Conservation (phyloP, 2,329 filamentous ascomycete species). For the Coniochaeta ligniaria region DNA sequence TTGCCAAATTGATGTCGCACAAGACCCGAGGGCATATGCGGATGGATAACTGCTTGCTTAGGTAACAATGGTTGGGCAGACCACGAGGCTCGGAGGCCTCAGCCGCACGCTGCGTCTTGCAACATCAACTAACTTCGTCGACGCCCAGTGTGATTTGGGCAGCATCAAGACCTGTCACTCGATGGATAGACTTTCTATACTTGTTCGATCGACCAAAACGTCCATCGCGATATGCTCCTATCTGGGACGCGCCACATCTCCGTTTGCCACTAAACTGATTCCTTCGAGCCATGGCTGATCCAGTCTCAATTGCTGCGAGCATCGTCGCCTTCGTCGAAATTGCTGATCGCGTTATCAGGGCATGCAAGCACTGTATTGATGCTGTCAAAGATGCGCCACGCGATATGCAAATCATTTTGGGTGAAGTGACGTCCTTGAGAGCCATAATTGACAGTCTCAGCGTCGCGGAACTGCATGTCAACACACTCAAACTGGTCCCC, state of each 20-base stretch:
- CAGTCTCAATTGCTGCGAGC: slow-evolving; percentile 4
- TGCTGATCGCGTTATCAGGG: slow-evolving; percentile 7
- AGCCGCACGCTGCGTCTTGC: background rate
- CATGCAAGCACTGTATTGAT: slow-evolving; percentile 9
- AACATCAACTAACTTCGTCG: background rate
- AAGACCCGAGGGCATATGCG: background rate
- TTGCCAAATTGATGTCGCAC: no score
- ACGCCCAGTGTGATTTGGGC: background rate
- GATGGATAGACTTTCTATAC: background rate
- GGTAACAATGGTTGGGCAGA: background rate
- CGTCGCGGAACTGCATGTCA: background rate
- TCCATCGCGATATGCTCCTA: background rate
- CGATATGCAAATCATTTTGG: slow-evolving; percentile 10
- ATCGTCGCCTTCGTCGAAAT: slow-evolving; percentile 9
- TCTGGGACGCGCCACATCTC: background rate
- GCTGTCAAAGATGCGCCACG: slow-evolving; percentile 9
- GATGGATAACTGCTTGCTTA: background rate
- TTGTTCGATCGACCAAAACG: background rate
- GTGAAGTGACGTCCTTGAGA: slow-evolving; percentile 6
- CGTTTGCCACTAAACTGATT: background rate
- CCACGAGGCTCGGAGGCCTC: background rate
- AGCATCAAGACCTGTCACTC: background rate
- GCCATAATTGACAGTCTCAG: slow-evolving; percentile 8
- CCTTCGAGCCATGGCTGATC: background rate
- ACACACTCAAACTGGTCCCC: background rate